Evolutionary conservation across 2,329 filamentous ascomycete genomes (phyloP).

Genomic region (Lecanoromycetidae sp.): DNA sequence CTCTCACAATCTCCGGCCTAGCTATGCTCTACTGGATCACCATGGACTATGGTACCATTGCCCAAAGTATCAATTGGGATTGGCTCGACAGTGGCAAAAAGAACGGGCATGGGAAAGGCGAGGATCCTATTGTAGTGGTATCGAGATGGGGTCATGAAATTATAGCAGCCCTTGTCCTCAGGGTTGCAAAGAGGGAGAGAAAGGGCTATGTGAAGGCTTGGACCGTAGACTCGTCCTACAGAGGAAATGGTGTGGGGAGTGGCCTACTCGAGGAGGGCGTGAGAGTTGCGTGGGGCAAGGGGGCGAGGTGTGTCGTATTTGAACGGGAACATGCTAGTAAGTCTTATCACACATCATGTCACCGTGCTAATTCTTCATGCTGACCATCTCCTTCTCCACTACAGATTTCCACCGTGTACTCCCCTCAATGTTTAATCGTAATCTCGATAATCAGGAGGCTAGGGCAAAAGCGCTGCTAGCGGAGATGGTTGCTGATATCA

Average conservation of each 20-base stretch:
- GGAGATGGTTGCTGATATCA: constrained; percentile 28
- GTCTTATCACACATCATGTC: background rate
- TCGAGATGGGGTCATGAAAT: constrained; percentile 13
- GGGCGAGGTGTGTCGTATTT: constrained; percentile 57
- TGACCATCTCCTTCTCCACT: background rate
- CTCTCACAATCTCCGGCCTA: background rate
- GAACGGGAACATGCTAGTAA: constrained; percentile 58
- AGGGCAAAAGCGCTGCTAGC: constrained; percentile 17
- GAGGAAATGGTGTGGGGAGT: constrained; percentile 58
- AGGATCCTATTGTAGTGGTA: constrained; percentile 15
- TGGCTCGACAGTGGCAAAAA: background rate
- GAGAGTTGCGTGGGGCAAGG: constrained; percentile 52
- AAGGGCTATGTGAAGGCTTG: constrained; percentile 54
- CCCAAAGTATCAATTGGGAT: constrained; percentile 5
- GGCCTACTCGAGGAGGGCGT: constrained; percentile 64
- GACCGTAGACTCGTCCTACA: constrained; percentile 61
- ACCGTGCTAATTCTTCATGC: background rate
- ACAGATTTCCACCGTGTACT: constrained; percentile 14
- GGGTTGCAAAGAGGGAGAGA: constrained; percentile 15
- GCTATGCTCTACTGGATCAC: constrained; percentile 1
- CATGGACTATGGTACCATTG: constrained; percentile 1
- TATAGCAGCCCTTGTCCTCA: constrained; percentile 14
- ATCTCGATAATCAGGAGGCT: constrained; percentile 17
- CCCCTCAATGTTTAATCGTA: constrained; percentile 9
- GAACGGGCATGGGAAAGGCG: constrained; percentile 4